Conservation (phyloP, 2,329 filamentous ascomycete genomes). For the Pseudocercospora pini-densiflorae region DNA sequence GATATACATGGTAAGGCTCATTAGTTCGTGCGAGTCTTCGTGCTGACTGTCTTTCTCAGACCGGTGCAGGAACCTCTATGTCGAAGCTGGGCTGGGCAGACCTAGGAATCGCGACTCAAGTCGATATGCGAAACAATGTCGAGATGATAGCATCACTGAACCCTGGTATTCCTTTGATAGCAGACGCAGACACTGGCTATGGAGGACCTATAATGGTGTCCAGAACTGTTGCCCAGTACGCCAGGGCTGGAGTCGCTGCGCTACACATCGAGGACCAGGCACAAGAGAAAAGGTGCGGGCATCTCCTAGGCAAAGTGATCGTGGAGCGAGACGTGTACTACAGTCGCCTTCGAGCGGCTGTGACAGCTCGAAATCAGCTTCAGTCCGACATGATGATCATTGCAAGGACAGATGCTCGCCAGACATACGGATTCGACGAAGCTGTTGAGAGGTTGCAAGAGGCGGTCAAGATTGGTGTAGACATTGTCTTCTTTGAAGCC, state of each 20-base stretch:
- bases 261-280: constrained; percentile 66
- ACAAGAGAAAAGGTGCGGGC: constrained; percentile 66
- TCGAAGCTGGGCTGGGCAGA: constrained; percentile 30
- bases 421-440: constrained; percentile 61
- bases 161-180: constrained; percentile 26
- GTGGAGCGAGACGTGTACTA: constrained; percentile 56
- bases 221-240: constrained; percentile 55
- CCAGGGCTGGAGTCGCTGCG: constrained; percentile 37
- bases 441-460: constrained; percentile 54
- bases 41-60: constrained; percentile 18
- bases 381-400: constrained; percentile 65
- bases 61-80: constrained; percentile 30
- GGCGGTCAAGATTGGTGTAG: constrained; percentile 59
- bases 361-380: constrained; percentile 52
- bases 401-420: constrained; percentile 64
- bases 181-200: constrained; percentile 34
- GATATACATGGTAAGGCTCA: constrained; percentile 53
- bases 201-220: constrained; percentile 55
- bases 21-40: background rate
- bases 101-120: constrained; percentile 26
- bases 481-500: constrained; percentile 64
- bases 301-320: constrained; percentile 63
- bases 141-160: constrained; percentile 30
- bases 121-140: constrained; percentile 29
- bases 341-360: constrained; percentile 59